Percentiles rank a stretch among this genome's conserved stretches.
Evolutionary conservation across 805 yeast genomes (phyloP).

Genomic region (Hanseniaspora hatyaiensis): DNA sequence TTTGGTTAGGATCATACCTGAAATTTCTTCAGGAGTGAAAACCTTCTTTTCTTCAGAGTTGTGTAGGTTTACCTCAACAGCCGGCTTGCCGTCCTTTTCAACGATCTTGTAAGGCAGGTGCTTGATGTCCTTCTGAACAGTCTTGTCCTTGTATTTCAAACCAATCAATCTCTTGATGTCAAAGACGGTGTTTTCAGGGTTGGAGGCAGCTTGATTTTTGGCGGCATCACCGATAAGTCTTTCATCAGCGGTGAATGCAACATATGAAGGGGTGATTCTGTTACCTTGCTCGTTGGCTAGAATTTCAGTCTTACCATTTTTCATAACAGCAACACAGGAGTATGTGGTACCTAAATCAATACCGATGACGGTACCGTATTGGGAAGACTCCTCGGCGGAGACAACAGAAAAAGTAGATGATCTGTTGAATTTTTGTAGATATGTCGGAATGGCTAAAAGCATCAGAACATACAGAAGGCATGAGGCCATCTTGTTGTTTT

Average conservation of each 20-base stretch:
- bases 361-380: constrained; percentile 65
- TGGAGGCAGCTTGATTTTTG: constrained; percentile 86
- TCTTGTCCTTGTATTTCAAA: constrained; percentile 60
- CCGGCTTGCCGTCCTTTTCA: constrained; percentile 70
- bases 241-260: constrained; percentile 84
- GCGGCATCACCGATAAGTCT: constrained; percentile 94
- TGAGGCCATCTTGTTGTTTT: constrained; percentile 9
- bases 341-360: constrained; percentile 96
- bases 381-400: constrained; percentile 11
- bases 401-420: constrained; percentile 13
- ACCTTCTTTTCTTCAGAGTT: constrained; percentile 58
- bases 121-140: constrained; percentile 70
- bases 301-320: constrained; percentile 78
- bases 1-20: constrained; percentile 82
- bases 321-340: constrained; percentile 88
- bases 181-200: constrained; percentile 74
- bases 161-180: constrained; percentile 91
- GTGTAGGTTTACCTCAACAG: constrained; percentile 48
- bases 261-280: constrained; percentile 92
- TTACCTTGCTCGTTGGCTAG: constrained; percentile 94
- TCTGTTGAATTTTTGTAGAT: constrained; percentile 13
- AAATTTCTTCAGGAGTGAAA: constrained; percentile 86
- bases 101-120: constrained; percentile 67
- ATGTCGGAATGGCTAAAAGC: constrained; percentile 14
- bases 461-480: constrained; percentile 9